Evolutionary conservation across 495 filamentous ascomycete species (phyloP), one percentile per base, ranked within the genome.

Genomic region (Hyaloscypha variabilis): DNA sequence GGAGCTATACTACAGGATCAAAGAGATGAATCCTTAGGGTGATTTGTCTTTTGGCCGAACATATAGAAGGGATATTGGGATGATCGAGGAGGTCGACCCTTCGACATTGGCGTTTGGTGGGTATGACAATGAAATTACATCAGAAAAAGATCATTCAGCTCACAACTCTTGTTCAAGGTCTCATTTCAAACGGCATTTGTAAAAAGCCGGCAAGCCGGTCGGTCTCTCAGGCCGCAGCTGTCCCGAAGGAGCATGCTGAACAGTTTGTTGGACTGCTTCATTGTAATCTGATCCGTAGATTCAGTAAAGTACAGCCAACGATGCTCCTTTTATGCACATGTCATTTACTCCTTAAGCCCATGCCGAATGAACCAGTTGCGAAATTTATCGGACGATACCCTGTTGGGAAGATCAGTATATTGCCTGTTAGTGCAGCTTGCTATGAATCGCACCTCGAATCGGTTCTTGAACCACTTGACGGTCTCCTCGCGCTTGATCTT

Each of bases 381-480:
- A 61, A 63, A 65, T 71, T 71, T 73, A 73, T 63, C 71, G 59
- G 66, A 73, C 71, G 58, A 73, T 73, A 65, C 71, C 71, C 69
- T 65, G 28, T n/a, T 51, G 21, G 19, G 5, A 51, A 49, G 25
- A 24, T 65, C 24, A 58, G 46, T 42, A 21, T 21, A 25, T 34
- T 5, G 21, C 8, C n/a, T 19, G 31, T 55, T 17, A 58, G 26
- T 39, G 19, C 8, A 31, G 25, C 25, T n/a, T 68, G 81, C 89
- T 92, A 96, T 83, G 81, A 97, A 90, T 75, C 97, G 96, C 76
- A 93, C 95, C 80, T 99, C 95, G 88, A 97, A 99, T 81, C 95
- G 89, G 84, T 91, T 90, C 91, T 98, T 99, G 91, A 97, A 98
- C 94, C 95, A 99, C 82, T 93, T 96, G 78, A 98, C 85, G 73